Evolutionary conservation across 2,329 filamentous ascomycete genomes (phyloP).

Genomic region (Dothideomycetes sp.): DNA sequence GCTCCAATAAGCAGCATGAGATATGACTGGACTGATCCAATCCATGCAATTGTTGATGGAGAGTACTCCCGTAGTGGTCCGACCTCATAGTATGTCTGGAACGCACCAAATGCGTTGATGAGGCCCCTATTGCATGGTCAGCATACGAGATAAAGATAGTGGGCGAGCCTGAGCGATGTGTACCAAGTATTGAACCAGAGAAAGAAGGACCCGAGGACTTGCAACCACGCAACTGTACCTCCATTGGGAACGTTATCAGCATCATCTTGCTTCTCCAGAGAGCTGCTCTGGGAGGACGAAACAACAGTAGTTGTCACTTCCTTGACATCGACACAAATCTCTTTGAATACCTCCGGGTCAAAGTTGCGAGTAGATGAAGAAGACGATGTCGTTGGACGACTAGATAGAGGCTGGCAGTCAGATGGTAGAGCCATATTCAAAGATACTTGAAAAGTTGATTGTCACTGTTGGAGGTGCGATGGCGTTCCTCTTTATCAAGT

Average conservation of each 20-base stretch:
- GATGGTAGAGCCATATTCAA: neutral
- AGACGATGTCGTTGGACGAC: neutral
- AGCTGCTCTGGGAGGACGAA: neutral
- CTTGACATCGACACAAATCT: neutral
- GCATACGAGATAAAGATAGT: neutral
- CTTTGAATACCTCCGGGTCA: neutral
- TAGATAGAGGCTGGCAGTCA: neutral
- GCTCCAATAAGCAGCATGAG: conserved; percentile 36
- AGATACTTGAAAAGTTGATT: neutral
- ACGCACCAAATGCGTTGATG: conserved; percentile 42
- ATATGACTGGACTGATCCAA: conserved; percentile 38
- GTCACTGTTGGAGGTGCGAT: neutral
- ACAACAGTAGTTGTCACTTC: neutral
- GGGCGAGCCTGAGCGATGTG: neutral
- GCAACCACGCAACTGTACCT: conserved; percentile 36
- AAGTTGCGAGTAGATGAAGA: neutral
- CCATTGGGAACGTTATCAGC: conserved; percentile 23
- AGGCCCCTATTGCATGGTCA: conserved; percentile 27
- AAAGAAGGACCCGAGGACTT: conserved; percentile 37
- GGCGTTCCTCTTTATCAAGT: neutral
- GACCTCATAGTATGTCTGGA: conserved; percentile 42
- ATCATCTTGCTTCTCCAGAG: neutral
- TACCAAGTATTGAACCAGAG: conserved; percentile 38
- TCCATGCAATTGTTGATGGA: conserved; percentile 35
- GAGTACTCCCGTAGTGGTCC: conserved; percentile 27